Evolutionary conservation across 805 yeast genomes (phyloP).

Genomic region (Saturnispora serradocipensis): DNA sequence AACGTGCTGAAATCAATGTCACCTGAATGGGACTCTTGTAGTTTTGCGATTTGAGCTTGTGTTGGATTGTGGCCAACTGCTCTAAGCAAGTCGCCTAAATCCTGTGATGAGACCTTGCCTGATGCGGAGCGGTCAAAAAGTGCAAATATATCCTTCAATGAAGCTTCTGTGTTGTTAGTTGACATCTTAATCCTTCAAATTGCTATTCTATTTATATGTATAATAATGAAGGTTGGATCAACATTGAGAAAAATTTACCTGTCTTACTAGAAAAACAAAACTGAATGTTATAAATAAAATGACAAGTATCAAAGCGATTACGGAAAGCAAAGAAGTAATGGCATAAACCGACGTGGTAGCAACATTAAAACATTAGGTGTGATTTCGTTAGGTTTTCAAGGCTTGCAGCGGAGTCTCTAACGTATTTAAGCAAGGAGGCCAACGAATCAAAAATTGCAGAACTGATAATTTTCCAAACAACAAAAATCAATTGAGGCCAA

Average conservation of each 20-base stretch:
- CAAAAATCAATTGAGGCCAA: too few relatives aligned
- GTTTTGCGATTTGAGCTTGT: slow-evolving; percentile 66
- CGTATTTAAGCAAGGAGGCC: too few relatives aligned
- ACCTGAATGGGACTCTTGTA: slow-evolving; percentile 30
- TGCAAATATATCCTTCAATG: slow-evolving; percentile 88
- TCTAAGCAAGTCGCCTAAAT: slow-evolving; percentile 86
- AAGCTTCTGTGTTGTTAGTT: slow-evolving; percentile 22
- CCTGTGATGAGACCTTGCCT: slow-evolving; percentile 76
- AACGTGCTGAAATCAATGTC: slow-evolving; percentile 71
- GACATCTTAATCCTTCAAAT: background rate
- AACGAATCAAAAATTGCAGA: too few relatives aligned
- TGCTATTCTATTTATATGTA: background rate
- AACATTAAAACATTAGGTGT: too few relatives aligned
- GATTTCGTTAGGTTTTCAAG: too few relatives aligned
- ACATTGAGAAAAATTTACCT: background rate
- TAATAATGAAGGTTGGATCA: background rate
- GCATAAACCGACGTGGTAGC: too few relatives aligned
- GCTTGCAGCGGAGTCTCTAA: too few relatives aligned
- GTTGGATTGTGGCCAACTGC: slow-evolving; percentile 99
- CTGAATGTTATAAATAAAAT: background rate
- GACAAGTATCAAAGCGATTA: background rate
- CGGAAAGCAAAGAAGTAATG: too few relatives aligned
- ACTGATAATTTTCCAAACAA: too few relatives aligned
- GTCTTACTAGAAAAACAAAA: slow-evolving; percentile 28
- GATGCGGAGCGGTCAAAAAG: slow-evolving; percentile 94